Evolutionary conservation across 441 rosid species (phyloP), one percentile per base, ranked within the genome.

Genomic region (Melastoma candidum): DNA sequence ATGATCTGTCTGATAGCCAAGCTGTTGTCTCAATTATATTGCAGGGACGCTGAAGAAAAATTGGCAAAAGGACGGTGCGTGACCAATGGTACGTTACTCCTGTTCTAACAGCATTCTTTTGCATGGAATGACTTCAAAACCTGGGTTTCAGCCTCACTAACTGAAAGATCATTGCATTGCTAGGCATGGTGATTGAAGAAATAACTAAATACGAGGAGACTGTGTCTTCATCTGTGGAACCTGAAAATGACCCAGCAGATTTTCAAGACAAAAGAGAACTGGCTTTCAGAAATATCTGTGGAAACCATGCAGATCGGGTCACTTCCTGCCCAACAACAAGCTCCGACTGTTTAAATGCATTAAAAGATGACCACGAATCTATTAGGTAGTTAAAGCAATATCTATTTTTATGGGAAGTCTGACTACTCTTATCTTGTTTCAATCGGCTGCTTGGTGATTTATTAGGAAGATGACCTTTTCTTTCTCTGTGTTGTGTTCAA

Each of bases 121-220:
- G 22, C 36, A 29, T 29, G 36, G 3, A 3, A 29, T 6, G 36
- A 29, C 36, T 3, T 29, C 36, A 29, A 29, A 3, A 3, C 36
- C 36, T 29, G 36, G 36, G 5, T 29, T 29, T 29, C 36, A 29
- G 36, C 3, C 7, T 29, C 36, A 29, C 36, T 3, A 29, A 29
- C 36, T 29, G 36, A 29, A 29, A 29, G 36, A 29, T 29, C 36
- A 29, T 29, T 29, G 65, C 41, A 11, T 61, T 67, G 24, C 46
- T 61, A 88, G 96, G 77, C 63, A 63, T 84, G 63, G 70, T 74
- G 53, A 81, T 88, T 69, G 95, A 88, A 82, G 97, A 88, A 55
- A 78, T 85, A 67, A 79, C 81, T 54, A 94, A 85, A 71, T 80
- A 80, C 59, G 71, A 25, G 36, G 69, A 17, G 60, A 46, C 67